Evolutionary conservation across 371 early-diverging fungal genomes (phyloP).

Genomic region (Entomophthora muscae): DNA sequence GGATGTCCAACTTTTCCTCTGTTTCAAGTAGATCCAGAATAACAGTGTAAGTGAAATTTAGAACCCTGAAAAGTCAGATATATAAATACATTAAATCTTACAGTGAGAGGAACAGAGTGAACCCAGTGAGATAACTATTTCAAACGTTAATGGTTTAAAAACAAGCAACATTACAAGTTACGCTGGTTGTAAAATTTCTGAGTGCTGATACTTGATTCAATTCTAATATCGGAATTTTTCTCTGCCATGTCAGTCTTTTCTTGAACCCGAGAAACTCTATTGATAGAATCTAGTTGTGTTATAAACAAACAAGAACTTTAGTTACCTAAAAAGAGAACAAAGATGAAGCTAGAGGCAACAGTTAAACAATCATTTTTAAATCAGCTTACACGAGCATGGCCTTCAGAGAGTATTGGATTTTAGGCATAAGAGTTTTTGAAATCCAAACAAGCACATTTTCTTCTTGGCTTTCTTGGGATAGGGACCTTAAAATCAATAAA

Average conservation of each 20-base stretch:
- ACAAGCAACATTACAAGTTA: slow-evolving; percentile 37
- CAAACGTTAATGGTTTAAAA: neutral
- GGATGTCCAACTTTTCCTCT: slow-evolving; percentile 40
- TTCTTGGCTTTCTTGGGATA: neutral
- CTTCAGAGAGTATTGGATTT: slow-evolving; percentile 28
- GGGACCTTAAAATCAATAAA: slow-evolving; percentile 22
- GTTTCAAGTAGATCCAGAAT: slow-evolving; percentile 43
- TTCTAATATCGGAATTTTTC: slow-evolving; percentile 20
- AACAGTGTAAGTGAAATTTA: slow-evolving; percentile 55
- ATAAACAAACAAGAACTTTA: neutral
- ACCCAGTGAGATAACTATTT: slow-evolving; percentile 69
- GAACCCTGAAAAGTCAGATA: slow-evolving; percentile 23
- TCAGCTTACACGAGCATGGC: slow-evolving; percentile 35
- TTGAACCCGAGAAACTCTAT: slow-evolving; percentile 40
- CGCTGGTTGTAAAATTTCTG: slow-evolving; percentile 77
- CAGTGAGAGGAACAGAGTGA: slow-evolving; percentile 71
- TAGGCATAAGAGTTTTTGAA: slow-evolving; percentile 18
- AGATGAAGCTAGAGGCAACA: slow-evolving; percentile 32
- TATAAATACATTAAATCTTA: slow-evolving; percentile 13
- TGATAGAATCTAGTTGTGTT: slow-evolving; percentile 33
- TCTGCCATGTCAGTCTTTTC: slow-evolving; percentile 19
- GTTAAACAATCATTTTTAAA: neutral
- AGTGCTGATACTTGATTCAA: slow-evolving; percentile 41
- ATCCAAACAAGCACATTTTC: slow-evolving; percentile 4
- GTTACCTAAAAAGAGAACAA: slow-evolving; percentile 42